Conservation (phyloP, 176 grass and related monocot species). For the Juncus inflexus region DNA sequence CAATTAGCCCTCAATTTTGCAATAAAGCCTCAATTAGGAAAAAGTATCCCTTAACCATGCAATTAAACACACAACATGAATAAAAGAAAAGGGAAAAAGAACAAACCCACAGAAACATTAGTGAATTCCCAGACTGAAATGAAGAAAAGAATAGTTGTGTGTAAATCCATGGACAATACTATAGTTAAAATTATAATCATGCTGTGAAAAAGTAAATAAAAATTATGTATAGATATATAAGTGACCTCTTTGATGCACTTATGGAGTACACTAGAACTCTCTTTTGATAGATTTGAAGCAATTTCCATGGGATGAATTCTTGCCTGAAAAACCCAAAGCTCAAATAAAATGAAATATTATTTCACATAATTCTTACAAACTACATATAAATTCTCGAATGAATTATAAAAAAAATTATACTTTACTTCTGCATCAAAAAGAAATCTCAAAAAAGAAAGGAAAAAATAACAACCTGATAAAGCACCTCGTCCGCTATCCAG, state of each 20-base stretch:
- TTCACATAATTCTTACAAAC: background rate
- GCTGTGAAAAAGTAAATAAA: no score
- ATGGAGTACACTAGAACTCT: slow-evolving; percentile 45
- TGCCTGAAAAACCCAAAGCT: slow-evolving; percentile 37
- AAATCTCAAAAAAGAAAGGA: background rate
- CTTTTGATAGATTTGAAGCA: slow-evolving; percentile 50
- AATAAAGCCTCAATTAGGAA: no score
- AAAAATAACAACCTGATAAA: slow-evolving; percentile 64
- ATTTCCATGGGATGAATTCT: slow-evolving; percentile 78
- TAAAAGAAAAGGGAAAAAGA: no score
- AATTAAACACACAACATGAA: no score
- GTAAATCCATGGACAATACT: no score
- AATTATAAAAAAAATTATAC: slow-evolving; percentile 1
- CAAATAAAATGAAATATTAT: background rate
- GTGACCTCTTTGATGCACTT: slow-evolving; percentile 66
- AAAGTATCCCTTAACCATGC: no score
- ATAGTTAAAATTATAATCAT: no score
- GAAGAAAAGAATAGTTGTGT: no score
- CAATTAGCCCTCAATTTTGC: no score
- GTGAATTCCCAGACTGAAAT: no score
- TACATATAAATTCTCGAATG: background rate
- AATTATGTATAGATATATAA: background rate
- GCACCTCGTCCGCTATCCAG: slow-evolving; percentile 74
- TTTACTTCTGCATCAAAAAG: background rate
- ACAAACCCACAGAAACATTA: no score